Percentiles rank a stretch among this genome's conserved stretches.
phyloP scores from a whole-genome alignment of 345 rosid species.

The Citrus sp. region DNA sequence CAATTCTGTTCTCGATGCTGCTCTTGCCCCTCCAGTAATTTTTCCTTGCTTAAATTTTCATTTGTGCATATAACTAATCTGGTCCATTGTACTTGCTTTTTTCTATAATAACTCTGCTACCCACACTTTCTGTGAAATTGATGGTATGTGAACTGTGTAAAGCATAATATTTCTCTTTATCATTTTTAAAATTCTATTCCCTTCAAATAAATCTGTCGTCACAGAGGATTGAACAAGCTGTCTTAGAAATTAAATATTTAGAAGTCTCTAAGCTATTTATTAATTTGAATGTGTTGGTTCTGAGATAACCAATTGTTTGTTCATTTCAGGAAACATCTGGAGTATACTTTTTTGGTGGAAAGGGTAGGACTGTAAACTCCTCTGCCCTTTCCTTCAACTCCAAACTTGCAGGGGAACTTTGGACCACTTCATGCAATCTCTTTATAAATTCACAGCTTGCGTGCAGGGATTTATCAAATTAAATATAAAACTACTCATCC shows the following conservation, averaged over 20 bases:
- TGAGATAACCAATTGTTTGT: conserved; percentile 2
- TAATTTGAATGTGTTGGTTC: not conserved
- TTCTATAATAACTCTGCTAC: not conserved
- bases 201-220: not conserved
- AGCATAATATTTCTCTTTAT: not conserved
- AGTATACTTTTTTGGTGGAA: conserved; percentile 76
- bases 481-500: conserved; percentile 3
- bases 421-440: conserved; percentile 54
- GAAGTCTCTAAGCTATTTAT: not conserved
- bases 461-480: conserved; percentile 13
- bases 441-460: conserved; percentile 35
- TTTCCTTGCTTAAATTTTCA: not conserved
- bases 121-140: not conserved
- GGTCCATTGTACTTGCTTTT: not conserved
- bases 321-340: conserved; percentile 64
- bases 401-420: conserved; percentile 56
- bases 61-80: not conserved
- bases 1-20: conserved; percentile 69
- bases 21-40: conserved; percentile 82
- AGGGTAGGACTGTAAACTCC: conserved; percentile 56
- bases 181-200: not conserved
- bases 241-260: not conserved
- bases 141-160: not conserved
- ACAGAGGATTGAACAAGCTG: not conserved
- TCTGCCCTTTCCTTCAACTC: conserved; percentile 46